A percentile compares a stretch with the other conserved stretches of the same genome.
phyloP scores from a whole-genome alignment of 179 eudicot genomes.

The Silene vulgaris region DNA sequence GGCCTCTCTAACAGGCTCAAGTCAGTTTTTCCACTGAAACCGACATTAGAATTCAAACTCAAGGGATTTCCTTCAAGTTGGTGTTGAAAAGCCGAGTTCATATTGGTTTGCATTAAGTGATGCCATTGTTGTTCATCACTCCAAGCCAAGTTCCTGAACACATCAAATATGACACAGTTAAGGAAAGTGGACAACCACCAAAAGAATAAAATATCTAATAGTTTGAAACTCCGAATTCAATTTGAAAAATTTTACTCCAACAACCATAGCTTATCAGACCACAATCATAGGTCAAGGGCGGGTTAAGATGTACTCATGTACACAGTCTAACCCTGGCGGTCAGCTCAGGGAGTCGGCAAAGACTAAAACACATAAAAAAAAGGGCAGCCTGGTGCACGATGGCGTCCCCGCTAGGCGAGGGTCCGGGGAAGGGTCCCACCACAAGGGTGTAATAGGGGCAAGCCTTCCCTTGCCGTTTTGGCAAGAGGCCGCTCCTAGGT shows the following conservation, averaged over 20 bases:
- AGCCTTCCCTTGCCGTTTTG: too few relatives aligned
- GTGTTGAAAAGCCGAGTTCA: slow-evolving; percentile 24
- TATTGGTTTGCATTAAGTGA: slow-evolving; percentile 28
- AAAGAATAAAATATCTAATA: background rate
- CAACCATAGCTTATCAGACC: background rate
- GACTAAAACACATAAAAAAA: background rate
- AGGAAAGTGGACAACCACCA: slow-evolving; percentile 14
- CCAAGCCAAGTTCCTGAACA: slow-evolving; percentile 36
- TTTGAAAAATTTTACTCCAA: too few relatives aligned
- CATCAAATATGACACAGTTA: slow-evolving; percentile 11
- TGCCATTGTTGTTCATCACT: slow-evolving; percentile 42
- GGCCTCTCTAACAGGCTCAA: slow-evolving; percentile 32
- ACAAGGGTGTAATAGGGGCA: too few relatives aligned
- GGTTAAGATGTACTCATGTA: background rate
- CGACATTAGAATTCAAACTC: slow-evolving; percentile 24
- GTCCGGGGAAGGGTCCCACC: too few relatives aligned
- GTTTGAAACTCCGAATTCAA: background rate
- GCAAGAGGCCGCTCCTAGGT: background rate
- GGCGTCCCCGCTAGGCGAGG: too few relatives aligned
- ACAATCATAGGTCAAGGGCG: background rate
- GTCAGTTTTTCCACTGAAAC: slow-evolving; percentile 23
- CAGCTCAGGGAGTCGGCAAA: too few relatives aligned
- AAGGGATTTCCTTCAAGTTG: slow-evolving; percentile 27
- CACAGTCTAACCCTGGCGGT: background rate
- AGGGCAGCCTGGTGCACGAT: too few relatives aligned